Evolutionary conservation across 192 early-diverging fungal genomes (phyloP).

Genomic region (Podila verticillata): DNA sequence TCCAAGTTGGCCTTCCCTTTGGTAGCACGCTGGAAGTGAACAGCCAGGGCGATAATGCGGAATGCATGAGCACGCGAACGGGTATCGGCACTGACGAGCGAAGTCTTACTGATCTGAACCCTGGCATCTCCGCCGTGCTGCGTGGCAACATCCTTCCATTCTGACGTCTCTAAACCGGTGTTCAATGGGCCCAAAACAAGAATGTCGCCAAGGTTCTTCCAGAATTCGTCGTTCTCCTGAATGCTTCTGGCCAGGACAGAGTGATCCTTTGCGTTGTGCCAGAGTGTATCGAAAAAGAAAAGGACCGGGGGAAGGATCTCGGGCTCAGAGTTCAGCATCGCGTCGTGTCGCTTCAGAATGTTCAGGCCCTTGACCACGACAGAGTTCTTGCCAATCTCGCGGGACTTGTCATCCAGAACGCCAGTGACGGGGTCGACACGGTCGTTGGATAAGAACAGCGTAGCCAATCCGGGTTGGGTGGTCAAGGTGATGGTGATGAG

Average conservation of each 20-base stretch:
- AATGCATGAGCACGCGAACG: constrained; percentile 28
- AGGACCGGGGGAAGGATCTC: constrained; percentile 54
- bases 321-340: constrained; percentile 36
- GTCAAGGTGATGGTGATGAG: constrained; percentile 57
- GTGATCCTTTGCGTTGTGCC: constrained; percentile 56
- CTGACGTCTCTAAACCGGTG: constrained; percentile 18
- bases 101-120: constrained; percentile 11
- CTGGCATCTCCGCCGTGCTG: constrained; percentile 14
- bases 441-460: constrained; percentile 46
- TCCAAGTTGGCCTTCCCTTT: background rate
- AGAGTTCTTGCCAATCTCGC: constrained; percentile 40
- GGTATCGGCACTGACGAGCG: constrained; percentile 25
- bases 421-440: constrained; percentile 29
- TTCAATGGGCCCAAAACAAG: constrained; percentile 22
- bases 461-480: constrained; percentile 54
- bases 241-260: constrained; percentile 42
- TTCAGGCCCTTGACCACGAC: constrained; percentile 53
- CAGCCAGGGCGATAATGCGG: constrained; percentile 36
- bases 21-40: constrained; percentile 23
- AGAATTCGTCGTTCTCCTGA: constrained; percentile 53
- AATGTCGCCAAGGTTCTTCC: constrained; percentile 52
- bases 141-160: constrained; percentile 9
- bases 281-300: constrained; percentile 59
- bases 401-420: constrained; percentile 24
- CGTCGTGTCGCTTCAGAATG: constrained; percentile 47